Conservation (phyloP, 768 basidiomycete genomes). For the Cystobasidium tubakii region DNA sequence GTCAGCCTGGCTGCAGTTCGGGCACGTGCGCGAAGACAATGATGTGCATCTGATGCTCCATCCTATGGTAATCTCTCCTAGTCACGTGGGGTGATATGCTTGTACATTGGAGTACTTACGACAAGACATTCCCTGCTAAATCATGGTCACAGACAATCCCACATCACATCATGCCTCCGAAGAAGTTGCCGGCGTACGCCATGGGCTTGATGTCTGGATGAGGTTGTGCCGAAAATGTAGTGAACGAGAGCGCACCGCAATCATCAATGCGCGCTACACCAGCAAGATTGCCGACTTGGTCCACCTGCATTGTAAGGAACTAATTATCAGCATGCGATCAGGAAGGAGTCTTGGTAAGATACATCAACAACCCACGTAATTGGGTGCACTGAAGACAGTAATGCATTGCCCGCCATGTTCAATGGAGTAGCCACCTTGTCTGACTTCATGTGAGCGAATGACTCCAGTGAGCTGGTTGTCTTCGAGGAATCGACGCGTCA, state of each 20-base stretch:
- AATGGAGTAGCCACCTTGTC: conserved; percentile 75
- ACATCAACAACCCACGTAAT: conserved; percentile 47
- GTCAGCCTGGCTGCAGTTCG: too few species aligned
- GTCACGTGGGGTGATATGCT: too few species aligned
- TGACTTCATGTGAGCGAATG: conserved; percentile 92
- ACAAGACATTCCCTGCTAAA: too few species aligned
- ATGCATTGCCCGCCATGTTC: conserved; percentile 93
- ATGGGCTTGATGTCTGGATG: conserved; percentile 36
- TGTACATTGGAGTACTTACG: too few species aligned
- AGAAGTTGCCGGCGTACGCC: conserved; percentile 36
- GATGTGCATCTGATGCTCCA: too few species aligned
- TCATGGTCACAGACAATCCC: neutral
- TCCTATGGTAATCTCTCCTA: too few species aligned
- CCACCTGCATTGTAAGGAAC: conserved; percentile 47
- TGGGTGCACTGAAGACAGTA: conserved; percentile 77
- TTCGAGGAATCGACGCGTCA: conserved; percentile 43
- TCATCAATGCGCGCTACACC: conserved; percentile 61
- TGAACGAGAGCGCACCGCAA: conserved; percentile 41
- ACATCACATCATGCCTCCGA: conserved; percentile 32
- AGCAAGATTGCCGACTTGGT: conserved; percentile 84
- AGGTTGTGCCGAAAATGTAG: conserved; percentile 43
- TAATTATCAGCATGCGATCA: neutral
- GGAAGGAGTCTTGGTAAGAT: too few species aligned
- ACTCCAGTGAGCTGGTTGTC: conserved; percentile 57
- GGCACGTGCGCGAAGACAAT: neutral